These are phyloP conservation scores for Leccinum longicurvipes DNA, from an alignment of 768 basidiomycete genomes.

Conservation along the genomic window DNA sequence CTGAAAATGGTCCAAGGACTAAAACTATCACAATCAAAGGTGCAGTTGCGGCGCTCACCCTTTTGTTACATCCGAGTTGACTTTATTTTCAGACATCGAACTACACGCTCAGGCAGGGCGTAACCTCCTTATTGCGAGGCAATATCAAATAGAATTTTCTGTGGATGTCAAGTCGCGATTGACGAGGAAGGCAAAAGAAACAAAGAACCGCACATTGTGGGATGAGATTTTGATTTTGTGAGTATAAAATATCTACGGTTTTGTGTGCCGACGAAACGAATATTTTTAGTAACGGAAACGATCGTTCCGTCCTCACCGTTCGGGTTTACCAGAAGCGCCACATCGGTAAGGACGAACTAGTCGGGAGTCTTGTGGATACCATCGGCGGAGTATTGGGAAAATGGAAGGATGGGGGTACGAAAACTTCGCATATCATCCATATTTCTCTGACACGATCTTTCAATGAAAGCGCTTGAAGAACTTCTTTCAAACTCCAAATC, in stretches of 20 bases:
- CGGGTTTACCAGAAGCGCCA: background rate
- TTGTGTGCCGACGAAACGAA: background rate
- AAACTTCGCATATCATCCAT: background rate
- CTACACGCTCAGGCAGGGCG: background rate
- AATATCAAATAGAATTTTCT: background rate
- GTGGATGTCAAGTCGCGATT: background rate
- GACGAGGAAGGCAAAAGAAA: background rate
- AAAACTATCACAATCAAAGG: background rate
- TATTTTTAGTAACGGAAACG: background rate
- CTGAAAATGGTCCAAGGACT: background rate
- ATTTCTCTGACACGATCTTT: background rate
- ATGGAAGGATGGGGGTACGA: background rate
- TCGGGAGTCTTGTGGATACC: background rate
- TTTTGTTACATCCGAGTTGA: background rate
- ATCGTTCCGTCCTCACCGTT: background rate
- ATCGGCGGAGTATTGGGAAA: background rate
- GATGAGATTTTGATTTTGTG: background rate
- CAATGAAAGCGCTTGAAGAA: background rate
- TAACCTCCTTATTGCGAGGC: background rate
- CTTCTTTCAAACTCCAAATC: no score
- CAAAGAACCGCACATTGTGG: background rate
- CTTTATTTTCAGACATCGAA: background rate
- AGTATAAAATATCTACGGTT: background rate
- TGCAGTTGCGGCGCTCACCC: background rate
- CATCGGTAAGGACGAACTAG: background rate